Conservation (phyloP, 192 early-diverging fungal species). For the Backusella tuberculispora region DNA sequence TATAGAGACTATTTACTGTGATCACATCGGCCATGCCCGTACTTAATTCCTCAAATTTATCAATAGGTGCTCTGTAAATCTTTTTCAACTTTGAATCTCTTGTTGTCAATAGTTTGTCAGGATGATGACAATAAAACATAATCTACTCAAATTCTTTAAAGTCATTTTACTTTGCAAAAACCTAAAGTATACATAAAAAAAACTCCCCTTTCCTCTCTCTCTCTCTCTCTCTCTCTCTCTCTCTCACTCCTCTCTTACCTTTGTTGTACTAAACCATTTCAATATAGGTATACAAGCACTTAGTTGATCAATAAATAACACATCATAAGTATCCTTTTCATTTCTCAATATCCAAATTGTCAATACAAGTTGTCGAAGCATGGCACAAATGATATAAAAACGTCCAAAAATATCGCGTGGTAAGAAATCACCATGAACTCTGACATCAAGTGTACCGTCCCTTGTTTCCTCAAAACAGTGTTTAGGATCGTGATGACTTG, state of each 20-base stretch:
- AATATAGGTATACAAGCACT: constrained; percentile 85
- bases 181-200: not conserved
- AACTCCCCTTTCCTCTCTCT: not conserved
- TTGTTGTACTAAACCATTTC: constrained; percentile 59
- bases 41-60: constrained; percentile 83
- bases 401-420: constrained; percentile 74
- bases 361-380: constrained; percentile 74
- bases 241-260: constrained; percentile 42
- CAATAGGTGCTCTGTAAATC: constrained; percentile 82
- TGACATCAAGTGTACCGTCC: constrained; percentile 83
- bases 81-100: constrained; percentile 63
- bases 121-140: constrained; percentile 97
- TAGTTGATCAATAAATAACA: constrained; percentile 88
- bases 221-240: no score
- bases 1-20: constrained; percentile 94
- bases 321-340: constrained; percentile 62
- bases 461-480: constrained; percentile 94
- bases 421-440: constrained; percentile 72
- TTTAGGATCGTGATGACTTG: constrained; percentile 84
- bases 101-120: constrained; percentile 81
- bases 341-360: constrained; percentile 53
- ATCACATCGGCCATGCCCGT: constrained; percentile 90
- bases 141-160: constrained; percentile 48
- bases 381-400: constrained; percentile 83
- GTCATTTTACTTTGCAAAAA: not conserved